phyloP scores from a whole-genome alignment of 1,284 basidiomycete species.

The Pseudozyma pruni region DNA sequence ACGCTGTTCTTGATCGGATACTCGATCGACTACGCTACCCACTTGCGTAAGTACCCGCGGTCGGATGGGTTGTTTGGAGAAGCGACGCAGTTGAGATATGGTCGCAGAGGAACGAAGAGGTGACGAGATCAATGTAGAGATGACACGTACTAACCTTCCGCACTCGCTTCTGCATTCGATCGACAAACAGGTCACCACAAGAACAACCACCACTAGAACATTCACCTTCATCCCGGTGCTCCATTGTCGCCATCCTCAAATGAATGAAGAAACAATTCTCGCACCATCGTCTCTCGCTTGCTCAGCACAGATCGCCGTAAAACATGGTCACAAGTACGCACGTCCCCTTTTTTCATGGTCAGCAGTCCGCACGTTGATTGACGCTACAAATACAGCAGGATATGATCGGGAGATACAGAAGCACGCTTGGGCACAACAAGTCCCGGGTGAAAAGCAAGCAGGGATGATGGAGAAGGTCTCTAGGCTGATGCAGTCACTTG shows the following conservation, averaged over 20 bases:
- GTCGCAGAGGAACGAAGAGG: too few species aligned
- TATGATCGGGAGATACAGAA: neutral
- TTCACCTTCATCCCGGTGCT: neutral
- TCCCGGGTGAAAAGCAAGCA: neutral
- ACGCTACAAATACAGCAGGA: conserved; percentile 7
- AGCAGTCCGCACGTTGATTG: too few species aligned
- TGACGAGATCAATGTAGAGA: too few species aligned
- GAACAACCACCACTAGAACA: conserved; percentile 58
- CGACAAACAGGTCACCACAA: conserved; percentile 50
- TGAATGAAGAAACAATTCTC: neutral
- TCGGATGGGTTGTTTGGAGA: too few species aligned
- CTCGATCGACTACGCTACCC: conserved; percentile 61
- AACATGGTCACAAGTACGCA: too few species aligned
- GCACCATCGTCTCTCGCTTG: too few species aligned
- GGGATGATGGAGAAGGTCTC: neutral
- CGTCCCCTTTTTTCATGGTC: too few species aligned
- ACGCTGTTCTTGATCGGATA: conserved; percentile 82
- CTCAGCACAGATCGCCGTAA: too few species aligned
- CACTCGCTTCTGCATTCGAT: too few species aligned
- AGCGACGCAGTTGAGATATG: too few species aligned
- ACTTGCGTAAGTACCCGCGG: conserved; percentile 51
- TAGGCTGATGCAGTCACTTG: too few species aligned
- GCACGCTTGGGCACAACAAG: too few species aligned
- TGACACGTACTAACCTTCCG: neutral
- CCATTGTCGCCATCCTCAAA: neutral